A percentile compares a stretch with the other conserved stretches of the same genome.
Conservation (phyloP, 2,329 filamentous ascomycete genomes). For the Myriosclerotinia scirpicola region DNA sequence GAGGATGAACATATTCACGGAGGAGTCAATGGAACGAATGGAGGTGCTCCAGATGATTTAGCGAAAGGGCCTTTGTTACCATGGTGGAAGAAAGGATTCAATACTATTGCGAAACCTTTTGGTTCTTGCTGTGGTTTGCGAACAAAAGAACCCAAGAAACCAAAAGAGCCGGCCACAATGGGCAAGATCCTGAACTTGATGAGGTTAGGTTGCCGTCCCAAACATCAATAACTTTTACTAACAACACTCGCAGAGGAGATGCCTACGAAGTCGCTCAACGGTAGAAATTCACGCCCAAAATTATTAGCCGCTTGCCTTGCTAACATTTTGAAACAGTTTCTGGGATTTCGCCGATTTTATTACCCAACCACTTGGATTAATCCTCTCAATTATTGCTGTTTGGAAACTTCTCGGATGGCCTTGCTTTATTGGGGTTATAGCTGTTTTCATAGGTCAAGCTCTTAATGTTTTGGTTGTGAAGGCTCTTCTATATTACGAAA, state of each 20-base stretch:
- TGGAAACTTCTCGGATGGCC: slow-evolving; percentile 79
- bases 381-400: slow-evolving; percentile 71
- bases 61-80: slow-evolving; percentile 22
- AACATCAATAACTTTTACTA: slow-evolving; percentile 2
- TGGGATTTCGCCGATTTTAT: slow-evolving; percentile 83
- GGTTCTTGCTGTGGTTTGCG: slow-evolving; percentile 33
- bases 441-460: slow-evolving; percentile 67
- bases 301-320: background rate
- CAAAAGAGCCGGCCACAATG: slow-evolving; percentile 68
- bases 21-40: slow-evolving; percentile 21
- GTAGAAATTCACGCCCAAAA: slow-evolving; percentile 19
- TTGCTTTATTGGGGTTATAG: slow-evolving; percentile 70
- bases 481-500: slow-evolving; percentile 66
- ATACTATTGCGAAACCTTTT: slow-evolving; percentile 34
- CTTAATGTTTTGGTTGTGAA: slow-evolving; percentile 69
- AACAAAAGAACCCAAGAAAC: slow-evolving; percentile 37
- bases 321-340: slow-evolving; percentile 51
- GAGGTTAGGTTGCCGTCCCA: slow-evolving; percentile 49
- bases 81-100: slow-evolving; percentile 26
- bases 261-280: slow-evolving; percentile 77
- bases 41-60: slow-evolving; percentile 23
- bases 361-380: slow-evolving; percentile 72
- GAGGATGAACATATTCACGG: slow-evolving; percentile 24
- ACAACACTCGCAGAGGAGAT: slow-evolving; percentile 47
- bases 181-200: slow-evolving; percentile 90